These are phyloP conservation scores for Capsicum chinense DNA, from an alignment of 257 asterid species.

Conservation along the genomic window DNA sequence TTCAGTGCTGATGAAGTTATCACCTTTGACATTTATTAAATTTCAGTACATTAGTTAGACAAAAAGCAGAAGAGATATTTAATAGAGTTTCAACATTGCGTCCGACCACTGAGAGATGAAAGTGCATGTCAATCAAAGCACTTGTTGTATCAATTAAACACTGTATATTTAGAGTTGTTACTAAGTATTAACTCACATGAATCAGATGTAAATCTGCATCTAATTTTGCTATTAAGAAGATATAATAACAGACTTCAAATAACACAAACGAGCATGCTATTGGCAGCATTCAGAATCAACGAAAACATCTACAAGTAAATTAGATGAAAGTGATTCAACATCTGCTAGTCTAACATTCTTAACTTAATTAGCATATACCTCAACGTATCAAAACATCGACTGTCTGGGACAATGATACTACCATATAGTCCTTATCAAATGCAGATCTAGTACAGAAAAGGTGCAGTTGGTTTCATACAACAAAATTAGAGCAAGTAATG, in stretches of 20 bases:
- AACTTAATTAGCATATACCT: neutral
- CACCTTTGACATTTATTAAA: slow-evolving; percentile 36
- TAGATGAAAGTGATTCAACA: neutral
- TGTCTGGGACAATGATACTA: neutral
- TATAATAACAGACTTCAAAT: neutral
- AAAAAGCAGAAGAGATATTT: neutral
- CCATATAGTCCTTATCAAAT: neutral
- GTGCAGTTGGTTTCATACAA: neutral
- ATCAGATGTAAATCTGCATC: neutral
- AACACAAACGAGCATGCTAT: neutral
- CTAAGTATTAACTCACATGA: neutral
- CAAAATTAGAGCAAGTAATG: neutral
- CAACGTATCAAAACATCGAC: neutral
- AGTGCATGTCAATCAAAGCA: slow-evolving; percentile 6
- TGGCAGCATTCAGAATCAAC: neutral
- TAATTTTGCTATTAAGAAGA: neutral
- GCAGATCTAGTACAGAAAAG: neutral
- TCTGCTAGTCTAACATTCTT: neutral
- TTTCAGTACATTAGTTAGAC: slow-evolving; percentile 15
- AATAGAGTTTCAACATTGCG: neutral
- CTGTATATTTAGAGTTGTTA: neutral
- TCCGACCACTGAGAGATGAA: neutral
- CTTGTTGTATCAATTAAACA: neutral
- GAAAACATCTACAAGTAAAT: neutral
- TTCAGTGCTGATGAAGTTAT: slow-evolving; percentile 31